Percentiles rank a stretch among this genome's conserved stretches.
Conservation (phyloP, 163 green algal genomes). For the Scenedesmus sp. region DNA sequence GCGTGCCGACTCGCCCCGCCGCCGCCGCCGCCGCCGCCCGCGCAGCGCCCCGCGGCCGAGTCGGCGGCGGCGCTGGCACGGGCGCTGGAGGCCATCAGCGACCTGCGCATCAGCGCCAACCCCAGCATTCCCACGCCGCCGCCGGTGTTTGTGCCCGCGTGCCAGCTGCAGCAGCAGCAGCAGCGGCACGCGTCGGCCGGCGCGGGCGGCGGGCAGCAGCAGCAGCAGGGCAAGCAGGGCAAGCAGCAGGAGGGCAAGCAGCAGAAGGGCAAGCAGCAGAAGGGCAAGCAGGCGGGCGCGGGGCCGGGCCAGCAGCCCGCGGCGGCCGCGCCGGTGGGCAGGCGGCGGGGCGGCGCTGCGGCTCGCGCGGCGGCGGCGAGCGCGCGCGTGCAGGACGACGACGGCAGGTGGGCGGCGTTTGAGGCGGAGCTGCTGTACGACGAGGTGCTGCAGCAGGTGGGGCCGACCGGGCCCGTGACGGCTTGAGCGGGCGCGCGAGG, state of each 20-base stretch:
- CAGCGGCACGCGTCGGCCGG: background rate
- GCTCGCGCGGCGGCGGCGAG: constrained; percentile 1
- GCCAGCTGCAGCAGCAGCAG: background rate
- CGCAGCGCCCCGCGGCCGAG: background rate
- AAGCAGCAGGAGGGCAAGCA: constrained; percentile 11
- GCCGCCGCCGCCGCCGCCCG: background rate
- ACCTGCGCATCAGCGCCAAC: constrained; percentile 41
- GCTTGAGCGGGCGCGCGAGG: no score
- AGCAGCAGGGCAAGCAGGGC: constrained; percentile 8
- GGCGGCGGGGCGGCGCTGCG: constrained; percentile 1
- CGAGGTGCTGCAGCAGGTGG: constrained; percentile 9
- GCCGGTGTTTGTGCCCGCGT: constrained; percentile 46
- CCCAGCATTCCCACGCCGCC: constrained; percentile 35
- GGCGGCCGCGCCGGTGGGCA: background rate
- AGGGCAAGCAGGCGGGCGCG: constrained; percentile 1
- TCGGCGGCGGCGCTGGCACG: background rate
- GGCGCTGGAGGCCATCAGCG: constrained; percentile 19
- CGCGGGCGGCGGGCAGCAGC: background rate
- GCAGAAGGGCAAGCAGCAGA: background rate
- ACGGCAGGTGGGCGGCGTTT: constrained; percentile 56
- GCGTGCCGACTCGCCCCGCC: no score
- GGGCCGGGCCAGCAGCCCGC: background rate
- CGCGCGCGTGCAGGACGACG: constrained; percentile 51
- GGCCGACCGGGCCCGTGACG: no score
- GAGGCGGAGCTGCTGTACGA: constrained; percentile 49